A percentile compares a stretch with the other conserved stretches of the same genome.
phyloP scores from a whole-genome alignment of 352 stramenopile species.

The Globisporangium heterothallicum region DNA sequence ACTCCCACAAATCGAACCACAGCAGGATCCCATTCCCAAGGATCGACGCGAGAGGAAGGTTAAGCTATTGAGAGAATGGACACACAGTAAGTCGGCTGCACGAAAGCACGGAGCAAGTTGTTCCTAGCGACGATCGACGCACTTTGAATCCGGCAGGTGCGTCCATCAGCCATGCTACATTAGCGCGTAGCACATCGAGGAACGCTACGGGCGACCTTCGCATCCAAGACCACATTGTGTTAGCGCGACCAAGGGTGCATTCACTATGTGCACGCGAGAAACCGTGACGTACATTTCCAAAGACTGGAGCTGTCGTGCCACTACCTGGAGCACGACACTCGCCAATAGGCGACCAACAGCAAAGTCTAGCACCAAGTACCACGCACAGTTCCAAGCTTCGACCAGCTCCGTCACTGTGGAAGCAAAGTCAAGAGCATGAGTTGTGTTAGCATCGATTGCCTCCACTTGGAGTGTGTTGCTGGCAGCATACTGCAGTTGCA shows the following conservation, averaged over 20 bases:
- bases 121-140: not conserved
- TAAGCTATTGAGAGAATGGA: conserved; percentile 39
- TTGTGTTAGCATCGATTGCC: not conserved
- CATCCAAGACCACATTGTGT: too few species aligned
- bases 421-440: not conserved
- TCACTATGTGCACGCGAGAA: too few species aligned
- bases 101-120: too few species aligned
- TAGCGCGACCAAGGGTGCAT: too few species aligned
- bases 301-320: not conserved
- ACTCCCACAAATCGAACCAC: conserved; percentile 75
- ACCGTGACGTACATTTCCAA: conserved; percentile 8
- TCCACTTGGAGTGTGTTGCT: not conserved
- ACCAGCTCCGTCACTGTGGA: conserved; percentile 21
- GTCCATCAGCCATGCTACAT: conserved; percentile 76
- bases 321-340: conserved; percentile 8
- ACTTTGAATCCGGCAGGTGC: conserved; percentile 75
- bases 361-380: conserved; percentile 27
- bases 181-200: conserved; percentile 36
- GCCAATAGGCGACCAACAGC: conserved; percentile 10
- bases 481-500: not conserved
- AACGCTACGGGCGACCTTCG: conserved; percentile 27
- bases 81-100: not conserved
- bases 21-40: conserved; percentile 80
- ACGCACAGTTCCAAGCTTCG: conserved; percentile 29
- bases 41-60: conserved; percentile 83